Evolutionary conservation across 2,329 filamentous ascomycete species (phyloP), one percentile per base, ranked within the genome.

Genomic region (Dactylellina parvicollis): DNA sequence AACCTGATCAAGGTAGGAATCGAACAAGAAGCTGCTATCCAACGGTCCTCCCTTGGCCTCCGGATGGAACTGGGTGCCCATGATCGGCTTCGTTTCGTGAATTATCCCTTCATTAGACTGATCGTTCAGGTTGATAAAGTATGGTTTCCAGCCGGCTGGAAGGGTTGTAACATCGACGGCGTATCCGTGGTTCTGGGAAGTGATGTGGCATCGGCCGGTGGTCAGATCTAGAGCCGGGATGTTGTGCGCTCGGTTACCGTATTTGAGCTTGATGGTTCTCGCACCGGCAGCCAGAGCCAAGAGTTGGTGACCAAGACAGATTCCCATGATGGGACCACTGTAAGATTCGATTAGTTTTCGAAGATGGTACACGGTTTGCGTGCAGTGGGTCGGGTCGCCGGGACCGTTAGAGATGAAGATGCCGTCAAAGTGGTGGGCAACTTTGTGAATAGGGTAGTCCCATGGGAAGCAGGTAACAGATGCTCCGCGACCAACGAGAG

Each of bases 361-460:
- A 64, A 99, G 87, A 84, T 96, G 93, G 86, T 96, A 94, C 76
- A 96, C 92, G 40, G 95, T 97, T 79, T 92, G 88, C 80, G 92
- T 90, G 85, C 93, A 97, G 84, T 99, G 95, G 42, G 93, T 98
- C 78, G 95, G 95, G 83, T 99, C 95, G 83, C 95, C 95, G 26
- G 95, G 95, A 72, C 95, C 95, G 83, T 99, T 99, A 83, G 92
- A 96, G 38, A 98, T 97, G 86, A 99, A 99, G 80, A 99, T 89
- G 80, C 95, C 95, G 78, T 99, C 95, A 79, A 96, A 98, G 86
- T 98, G 92, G 82, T 96, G 91, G 66, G 95, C 91, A 36, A 97
- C 91, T 86, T 98, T 97, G 87, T 98, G 93, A 81, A 99, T 95
- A 59, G 93, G 94, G 84, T 95, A 98, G 84, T 98, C 89, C 83